Base-by-base conservation (phyloP, 2,329 filamentous ascomycete genomes). In the Phaeoacremonium minimum region DNA sequence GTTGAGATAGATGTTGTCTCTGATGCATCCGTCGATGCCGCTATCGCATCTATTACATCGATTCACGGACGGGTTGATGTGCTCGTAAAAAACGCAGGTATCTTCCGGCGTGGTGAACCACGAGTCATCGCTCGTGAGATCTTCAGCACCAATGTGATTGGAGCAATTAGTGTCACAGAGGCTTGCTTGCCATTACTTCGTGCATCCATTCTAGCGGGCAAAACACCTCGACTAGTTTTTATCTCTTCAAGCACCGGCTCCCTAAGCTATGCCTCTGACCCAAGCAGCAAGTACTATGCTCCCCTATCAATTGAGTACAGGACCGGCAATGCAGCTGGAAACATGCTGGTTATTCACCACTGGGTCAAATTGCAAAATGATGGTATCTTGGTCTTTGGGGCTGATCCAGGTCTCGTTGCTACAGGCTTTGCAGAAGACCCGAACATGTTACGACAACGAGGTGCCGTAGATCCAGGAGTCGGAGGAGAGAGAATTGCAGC, bases 81-180 rank as follows among this genome's bases (percentile, higher is more conserved):
- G 2, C 61, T 81, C 2, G 52, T 80, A 40, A 79, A 80, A 55
- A 80, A 81, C 36, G 77, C 36, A 63, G 66, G 69, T 14, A 67
- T 58, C 18, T 26, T 26, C 22, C 22, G 22, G 22, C 22, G 22
- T 26, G 22, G 22, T n/a, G 22, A 26, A n/a, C 22, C 22, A n/a
- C 9, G 22, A n/a, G 22, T n/a, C 2, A 26, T 26, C 22, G 22
- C 22, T 26, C 22, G 22, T n/a, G 22, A 26, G 22, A 26, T 26
- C 22, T 26, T 26, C 22, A n/a, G n/a, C 9, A 26, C 22, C 9
- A 26, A 26, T n/a, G 22, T 26, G 9, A 3, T 26, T n/a, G 2
- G 22, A 9, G 22, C 22, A 9, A 26, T 26, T n/a, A 26, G 22
- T n/a, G 2, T 26, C 22, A 26, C 22, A 9, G 22, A 26, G 20